These are phyloP conservation scores for Cryptococcus sp. DNA, from an alignment of 1,284 basidiomycete species.

Conservation along the genomic window DNA sequence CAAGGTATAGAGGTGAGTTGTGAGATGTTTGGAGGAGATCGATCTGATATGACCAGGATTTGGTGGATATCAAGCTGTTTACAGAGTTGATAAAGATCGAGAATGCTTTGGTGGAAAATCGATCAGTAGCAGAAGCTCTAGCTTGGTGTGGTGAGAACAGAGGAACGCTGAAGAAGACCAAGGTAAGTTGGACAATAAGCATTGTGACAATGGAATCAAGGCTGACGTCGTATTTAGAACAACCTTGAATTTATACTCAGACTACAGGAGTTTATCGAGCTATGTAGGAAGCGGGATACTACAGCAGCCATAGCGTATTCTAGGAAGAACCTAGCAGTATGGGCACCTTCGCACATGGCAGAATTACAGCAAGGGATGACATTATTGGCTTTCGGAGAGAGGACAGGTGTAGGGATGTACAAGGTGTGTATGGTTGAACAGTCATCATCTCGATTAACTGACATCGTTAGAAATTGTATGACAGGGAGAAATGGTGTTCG, in stretches of 20 bases:
- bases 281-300: slow-evolving; percentile 64
- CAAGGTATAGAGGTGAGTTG: slow-evolving; percentile 38
- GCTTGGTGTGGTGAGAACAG: slow-evolving; percentile 97
- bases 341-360: slow-evolving; percentile 69
- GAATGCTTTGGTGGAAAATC: slow-evolving; percentile 60
- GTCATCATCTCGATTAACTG: not conserved
- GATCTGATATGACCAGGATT: slow-evolving; percentile 36
- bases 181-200: slow-evolving; percentile 63
- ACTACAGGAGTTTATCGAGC: slow-evolving; percentile 93
- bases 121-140: slow-evolving; percentile 81
- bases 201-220: too few relatives aligned
- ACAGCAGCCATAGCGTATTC: slow-evolving; percentile 79
- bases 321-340: slow-evolving; percentile 73
- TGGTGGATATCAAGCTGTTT: slow-evolving; percentile 89
- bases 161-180: slow-evolving; percentile 80
- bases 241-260: slow-evolving; percentile 93
- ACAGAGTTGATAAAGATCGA: slow-evolving; percentile 82
- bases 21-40: not conserved
- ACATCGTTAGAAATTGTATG: slow-evolving; percentile 66
- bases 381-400: slow-evolving; percentile 63
- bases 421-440: slow-evolving; percentile 25
- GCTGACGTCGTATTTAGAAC: slow-evolving; percentile 55
- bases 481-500: slow-evolving; percentile 65
- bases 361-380: slow-evolving; percentile 74
- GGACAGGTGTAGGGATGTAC: slow-evolving; percentile 41